phyloP scores from a whole-genome alignment of 2,329 filamentous ascomycete species.

The Stachybotrys echinatus region DNA sequence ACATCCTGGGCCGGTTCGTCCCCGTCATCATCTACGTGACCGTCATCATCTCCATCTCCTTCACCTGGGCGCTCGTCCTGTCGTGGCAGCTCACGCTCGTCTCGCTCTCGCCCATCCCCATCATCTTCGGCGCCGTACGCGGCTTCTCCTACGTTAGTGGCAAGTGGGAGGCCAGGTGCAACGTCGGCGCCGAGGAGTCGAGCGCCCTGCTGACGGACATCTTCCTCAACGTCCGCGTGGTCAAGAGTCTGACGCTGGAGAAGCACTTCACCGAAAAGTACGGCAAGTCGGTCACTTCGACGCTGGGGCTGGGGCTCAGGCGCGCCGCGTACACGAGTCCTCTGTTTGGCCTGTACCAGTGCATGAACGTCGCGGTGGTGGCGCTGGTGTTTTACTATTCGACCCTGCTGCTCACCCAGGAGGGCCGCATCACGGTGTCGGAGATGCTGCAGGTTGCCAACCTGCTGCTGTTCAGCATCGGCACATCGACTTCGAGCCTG shows the following conservation, averaged over 20 bases:
- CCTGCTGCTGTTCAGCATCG: constrained; percentile 77
- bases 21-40: constrained; percentile 62
- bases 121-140: constrained; percentile 62
- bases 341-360: constrained; percentile 74
- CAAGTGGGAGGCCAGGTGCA: constrained; percentile 67
- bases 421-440: constrained; percentile 42
- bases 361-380: constrained; percentile 63
- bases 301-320: constrained; percentile 57
- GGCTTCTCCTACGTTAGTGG: constrained; percentile 60
- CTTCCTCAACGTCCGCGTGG: constrained; percentile 72
- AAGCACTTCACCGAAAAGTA: constrained; percentile 64
- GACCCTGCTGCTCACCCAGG: constrained; percentile 52
- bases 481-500: constrained; percentile 64
- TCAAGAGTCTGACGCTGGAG: constrained; percentile 72
- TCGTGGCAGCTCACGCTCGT: constrained; percentile 81
- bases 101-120: constrained; percentile 61
- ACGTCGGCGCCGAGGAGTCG: constrained; percentile 54
- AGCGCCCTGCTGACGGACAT: constrained; percentile 62
- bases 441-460: constrained; percentile 71
- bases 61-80: constrained; percentile 68
- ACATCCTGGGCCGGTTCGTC: constrained; percentile 72
- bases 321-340: constrained; percentile 63
- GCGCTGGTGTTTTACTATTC: constrained; percentile 85
- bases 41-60: constrained; percentile 62
- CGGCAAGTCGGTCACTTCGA: constrained; percentile 38